Evolutionary conservation across 805 yeast genomes (phyloP).

Genomic region (Cyberlindnera mississippiensis): DNA sequence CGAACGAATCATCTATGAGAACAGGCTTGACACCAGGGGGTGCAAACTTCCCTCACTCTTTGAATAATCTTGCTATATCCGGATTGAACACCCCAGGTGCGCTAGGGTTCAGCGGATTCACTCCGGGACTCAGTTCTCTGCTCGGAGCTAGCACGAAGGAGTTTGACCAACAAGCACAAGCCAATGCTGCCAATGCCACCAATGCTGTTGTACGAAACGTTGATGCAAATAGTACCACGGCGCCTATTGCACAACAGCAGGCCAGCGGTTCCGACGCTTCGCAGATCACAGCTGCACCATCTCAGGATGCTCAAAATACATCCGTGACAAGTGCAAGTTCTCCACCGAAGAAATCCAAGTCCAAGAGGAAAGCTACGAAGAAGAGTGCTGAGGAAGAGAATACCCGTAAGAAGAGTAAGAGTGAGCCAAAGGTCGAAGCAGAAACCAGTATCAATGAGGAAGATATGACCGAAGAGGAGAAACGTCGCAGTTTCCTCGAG

Average conservation of each 20-base stretch:
- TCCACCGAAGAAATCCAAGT: neutral
- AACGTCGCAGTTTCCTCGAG: slow-evolving; percentile 74
- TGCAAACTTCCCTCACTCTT: slow-evolving; percentile 37
- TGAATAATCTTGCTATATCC: slow-evolving; percentile 30
- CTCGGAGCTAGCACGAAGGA: slow-evolving; percentile 21
- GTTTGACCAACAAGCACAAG: slow-evolving; percentile 16
- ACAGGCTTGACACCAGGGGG: slow-evolving; percentile 70
- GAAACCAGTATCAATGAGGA: slow-evolving; percentile 2
- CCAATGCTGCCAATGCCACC: slow-evolving; percentile 6
- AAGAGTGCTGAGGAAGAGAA: slow-evolving; percentile 4
- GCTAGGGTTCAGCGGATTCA: slow-evolving; percentile 22
- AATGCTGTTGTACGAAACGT: slow-evolving; percentile 6
- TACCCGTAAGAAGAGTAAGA: slow-evolving; percentile 6
- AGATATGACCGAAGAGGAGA: slow-evolving; percentile 61
- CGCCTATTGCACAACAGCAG: neutral
- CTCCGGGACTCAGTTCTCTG: slow-evolving; percentile 36
- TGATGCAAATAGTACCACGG: neutral
- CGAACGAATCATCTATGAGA: slow-evolving; percentile 69
- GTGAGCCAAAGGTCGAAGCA: neutral
- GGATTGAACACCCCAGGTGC: slow-evolving; percentile 25
- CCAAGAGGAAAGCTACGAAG: slow-evolving; percentile 4
- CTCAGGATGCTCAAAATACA: too few species aligned
- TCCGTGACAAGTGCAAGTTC: neutral
- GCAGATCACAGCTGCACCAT: too few species aligned
- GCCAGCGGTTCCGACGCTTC: neutral